Conservation (phyloP, 2,329 filamentous ascomycete genomes). For the Ophiostoma triangulosporum region DNA sequence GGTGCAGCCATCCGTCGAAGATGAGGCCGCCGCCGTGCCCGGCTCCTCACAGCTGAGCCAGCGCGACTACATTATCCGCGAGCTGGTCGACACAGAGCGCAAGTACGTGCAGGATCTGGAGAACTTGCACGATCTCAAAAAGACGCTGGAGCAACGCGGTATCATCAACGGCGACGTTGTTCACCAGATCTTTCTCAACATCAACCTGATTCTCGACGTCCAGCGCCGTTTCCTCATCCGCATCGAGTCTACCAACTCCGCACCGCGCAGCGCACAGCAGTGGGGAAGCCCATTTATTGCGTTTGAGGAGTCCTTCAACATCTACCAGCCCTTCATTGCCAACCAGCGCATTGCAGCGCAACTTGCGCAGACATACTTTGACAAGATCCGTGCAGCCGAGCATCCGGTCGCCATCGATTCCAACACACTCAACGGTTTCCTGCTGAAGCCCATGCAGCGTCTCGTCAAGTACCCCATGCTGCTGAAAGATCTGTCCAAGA, state of each 20-base stretch:
- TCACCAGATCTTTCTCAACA: slow-evolving; percentile 91
- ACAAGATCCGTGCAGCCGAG: slow-evolving; percentile 66
- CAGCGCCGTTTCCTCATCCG: slow-evolving; percentile 90
- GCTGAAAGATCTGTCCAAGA: slow-evolving; percentile 76
- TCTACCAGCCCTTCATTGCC: slow-evolving; percentile 94
- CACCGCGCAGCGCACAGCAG: slow-evolving; percentile 62
- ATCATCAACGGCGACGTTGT: slow-evolving; percentile 79
- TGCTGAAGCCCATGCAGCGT: slow-evolving; percentile 93
- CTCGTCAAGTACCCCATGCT: slow-evolving; percentile 89
- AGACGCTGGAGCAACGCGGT: slow-evolving; percentile 74
- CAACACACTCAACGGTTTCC: slow-evolving; percentile 78
- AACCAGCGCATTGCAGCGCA: slow-evolving; percentile 87
- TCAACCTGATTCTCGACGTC: slow-evolving; percentile 89
- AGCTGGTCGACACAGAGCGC: slow-evolving; percentile 86
- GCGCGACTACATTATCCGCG: slow-evolving; percentile 77
- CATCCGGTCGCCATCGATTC: slow-evolving; percentile 75
- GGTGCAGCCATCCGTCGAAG: slow-evolving; percentile 43
- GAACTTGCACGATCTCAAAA: slow-evolving; percentile 84
- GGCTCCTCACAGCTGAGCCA: slow-evolving; percentile 55
- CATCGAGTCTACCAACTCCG: slow-evolving; percentile 87
- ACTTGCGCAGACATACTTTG: slow-evolving; percentile 72
- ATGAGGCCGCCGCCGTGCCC: slow-evolving; percentile 34
- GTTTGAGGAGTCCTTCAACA: slow-evolving; percentile 76
- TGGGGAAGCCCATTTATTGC: slow-evolving; percentile 88
- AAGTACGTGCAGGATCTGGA: slow-evolving; percentile 97